Evolutionary conservation across 2,329 filamentous ascomycete genomes (phyloP), one percentile per base, ranked within the genome.

Genomic region (Fusarium chlamydosporum): DNA sequence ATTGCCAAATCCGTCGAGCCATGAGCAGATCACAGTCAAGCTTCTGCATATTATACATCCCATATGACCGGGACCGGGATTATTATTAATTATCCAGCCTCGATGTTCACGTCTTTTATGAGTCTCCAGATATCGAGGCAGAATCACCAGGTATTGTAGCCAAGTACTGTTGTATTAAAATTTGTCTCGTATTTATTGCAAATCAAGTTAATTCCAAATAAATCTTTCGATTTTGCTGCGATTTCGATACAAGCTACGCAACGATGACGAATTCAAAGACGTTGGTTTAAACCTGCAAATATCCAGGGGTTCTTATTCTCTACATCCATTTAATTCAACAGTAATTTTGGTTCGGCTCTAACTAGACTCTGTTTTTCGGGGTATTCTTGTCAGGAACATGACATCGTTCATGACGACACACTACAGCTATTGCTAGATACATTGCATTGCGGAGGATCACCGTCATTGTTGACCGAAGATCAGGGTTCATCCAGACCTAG

Each of bases 361-460:
- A 29, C n/a, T 16, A 33, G 43, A 46, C n/a, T 12, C 10, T n/a
- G 29, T 16, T 38, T 7, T 45, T 43, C 31, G 18, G 16, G 20
- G 26, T 33, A n/a, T 56, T 27, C 13, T 9, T 26, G 35, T 41
- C 43, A 56, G 58, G 61, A 45, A 63, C 50, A 63, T 64, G 61
- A 45, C 57, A 62, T 63, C 10, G 31, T 18, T 42, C 43, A 56
- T 64, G 58, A 64, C 61, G 43, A 64, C 61, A 63, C 35, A 38
- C 13, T 31, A 9, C 13, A 23, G 11, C 12, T 29, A 9, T 29
- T 8, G 29, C 29, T 29, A 23, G 29, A 29, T 9, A 10, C 4
- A 3, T 29, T 9, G 10, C 29, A 9, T 11, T 29, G 29, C 11
- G 12, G 42, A 43, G 26, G 48, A 62, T 64, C 61, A 26, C n/a